Evolutionary conservation across 164 flowering plant genomes (phyloP).

Genomic region (Umbellularia californica): DNA sequence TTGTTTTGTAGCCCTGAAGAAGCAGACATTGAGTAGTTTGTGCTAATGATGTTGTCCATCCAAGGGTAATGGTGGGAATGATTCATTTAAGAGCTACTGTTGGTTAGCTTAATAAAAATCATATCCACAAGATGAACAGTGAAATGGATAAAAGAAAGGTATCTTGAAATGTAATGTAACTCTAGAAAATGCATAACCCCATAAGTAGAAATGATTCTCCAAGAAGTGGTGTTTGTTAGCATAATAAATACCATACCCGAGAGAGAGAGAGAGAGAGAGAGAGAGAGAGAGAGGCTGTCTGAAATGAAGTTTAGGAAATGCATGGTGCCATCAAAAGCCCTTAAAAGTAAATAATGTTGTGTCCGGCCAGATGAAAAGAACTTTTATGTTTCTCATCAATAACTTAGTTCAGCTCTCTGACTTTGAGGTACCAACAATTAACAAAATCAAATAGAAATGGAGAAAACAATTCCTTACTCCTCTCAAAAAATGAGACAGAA

Average conservation of each 20-base stretch:
- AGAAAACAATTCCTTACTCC: not conserved
- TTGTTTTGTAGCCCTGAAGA: constrained; percentile 23
- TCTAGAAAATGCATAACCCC: not conserved
- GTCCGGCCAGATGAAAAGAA: not conserved
- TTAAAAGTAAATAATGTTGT: not conserved
- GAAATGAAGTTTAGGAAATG: not conserved
- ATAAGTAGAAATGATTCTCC: not conserved
- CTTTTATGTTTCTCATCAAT: not conserved
- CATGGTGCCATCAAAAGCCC: not conserved
- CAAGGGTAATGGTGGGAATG: constrained; percentile 66
- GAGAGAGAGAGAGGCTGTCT: not conserved
- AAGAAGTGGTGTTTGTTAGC: not conserved
- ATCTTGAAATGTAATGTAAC: not conserved
- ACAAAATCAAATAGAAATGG: no score
- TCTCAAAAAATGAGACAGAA: no score
- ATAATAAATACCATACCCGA: not conserved
- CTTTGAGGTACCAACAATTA: no score
- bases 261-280: not conserved
- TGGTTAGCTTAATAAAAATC: constrained; percentile 10
- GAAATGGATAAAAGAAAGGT: not conserved
- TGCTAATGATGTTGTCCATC: constrained; percentile 74
- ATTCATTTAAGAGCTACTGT: constrained; percentile 42
- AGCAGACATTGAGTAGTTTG: constrained; percentile 53
- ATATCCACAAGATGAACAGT: constrained; percentile 11
- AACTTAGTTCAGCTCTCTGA: no score